Evolutionary conservation across 2,329 filamentous ascomycete genomes (phyloP).

Genomic region (Lecanoromycetidae sp.): DNA sequence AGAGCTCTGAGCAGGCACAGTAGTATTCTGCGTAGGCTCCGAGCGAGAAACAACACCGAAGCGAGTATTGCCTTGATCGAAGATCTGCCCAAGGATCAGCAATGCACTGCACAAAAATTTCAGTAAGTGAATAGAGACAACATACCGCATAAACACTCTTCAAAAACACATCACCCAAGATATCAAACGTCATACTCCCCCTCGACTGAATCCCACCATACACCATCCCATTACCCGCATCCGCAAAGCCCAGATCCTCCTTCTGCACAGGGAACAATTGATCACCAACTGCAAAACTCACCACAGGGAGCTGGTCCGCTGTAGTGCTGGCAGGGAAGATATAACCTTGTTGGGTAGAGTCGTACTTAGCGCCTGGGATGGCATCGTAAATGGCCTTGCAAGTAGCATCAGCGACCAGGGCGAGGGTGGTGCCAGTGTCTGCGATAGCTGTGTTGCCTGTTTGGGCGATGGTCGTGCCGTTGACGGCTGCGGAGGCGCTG

Average conservation of each 20-base stretch:
- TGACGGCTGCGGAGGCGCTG: slow-evolving; percentile 46
- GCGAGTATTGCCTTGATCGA: slow-evolving; percentile 48
- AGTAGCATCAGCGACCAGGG: slow-evolving; percentile 49
- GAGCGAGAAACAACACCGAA: slow-evolving; percentile 49
- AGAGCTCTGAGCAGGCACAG: slow-evolving; percentile 2
- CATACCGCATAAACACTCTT: slow-evolving; percentile 53
- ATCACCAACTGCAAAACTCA: slow-evolving; percentile 53
- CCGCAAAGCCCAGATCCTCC: slow-evolving; percentile 49
- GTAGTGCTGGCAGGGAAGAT: slow-evolving; percentile 46
- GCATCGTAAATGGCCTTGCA: slow-evolving; percentile 51
- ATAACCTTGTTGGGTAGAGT: slow-evolving; percentile 48
- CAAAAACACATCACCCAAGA: slow-evolving; percentile 52
- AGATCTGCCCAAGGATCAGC: slow-evolving; percentile 35
- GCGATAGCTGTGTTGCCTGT: slow-evolving; percentile 53
- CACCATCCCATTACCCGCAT: slow-evolving; percentile 41
- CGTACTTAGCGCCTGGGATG: slow-evolving; percentile 50
- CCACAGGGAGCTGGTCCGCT: slow-evolving; percentile 43
- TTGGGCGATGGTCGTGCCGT: slow-evolving; percentile 40
- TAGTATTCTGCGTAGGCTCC: slow-evolving; percentile 23
- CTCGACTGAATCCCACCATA: slow-evolving; percentile 57
- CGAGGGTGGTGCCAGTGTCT: slow-evolving; percentile 60
- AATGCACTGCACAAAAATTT: slow-evolving; percentile 2
- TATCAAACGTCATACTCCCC: slow-evolving; percentile 47
- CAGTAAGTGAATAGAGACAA: slow-evolving; percentile 10
- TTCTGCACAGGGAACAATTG: slow-evolving; percentile 50